A percentile compares a stretch with the other conserved stretches of the same genome.
Conservation (phyloP, 257 asterid genomes). For the Nemophila menziesii region DNA sequence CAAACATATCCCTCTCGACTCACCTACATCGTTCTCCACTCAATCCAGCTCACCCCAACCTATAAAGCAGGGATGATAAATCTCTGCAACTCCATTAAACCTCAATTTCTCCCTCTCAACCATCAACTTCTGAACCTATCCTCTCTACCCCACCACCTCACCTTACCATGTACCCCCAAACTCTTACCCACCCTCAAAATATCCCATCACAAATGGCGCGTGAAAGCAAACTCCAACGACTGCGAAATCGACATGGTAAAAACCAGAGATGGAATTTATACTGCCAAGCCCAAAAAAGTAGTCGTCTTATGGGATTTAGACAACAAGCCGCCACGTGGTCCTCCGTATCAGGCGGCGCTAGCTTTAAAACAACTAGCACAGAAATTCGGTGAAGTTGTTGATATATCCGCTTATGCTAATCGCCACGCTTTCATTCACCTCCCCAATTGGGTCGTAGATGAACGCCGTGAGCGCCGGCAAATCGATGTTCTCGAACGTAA, state of each 20-base stretch:
- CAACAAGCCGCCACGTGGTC: conserved; percentile 93
- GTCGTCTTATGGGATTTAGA: conserved; percentile 84
- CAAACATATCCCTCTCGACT: not conserved
- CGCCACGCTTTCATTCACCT: conserved; percentile 85
- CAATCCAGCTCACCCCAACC: not conserved
- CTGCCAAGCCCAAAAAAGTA: conserved; percentile 64
- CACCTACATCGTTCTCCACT: not conserved
- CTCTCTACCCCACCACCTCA: not conserved
- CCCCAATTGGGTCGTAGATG: conserved; percentile 75
- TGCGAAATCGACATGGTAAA: conserved; percentile 78
- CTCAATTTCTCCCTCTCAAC: conserved; percentile 15
- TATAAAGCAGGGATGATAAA: conserved; percentile 16
- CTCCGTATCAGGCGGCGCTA: conserved; percentile 77
- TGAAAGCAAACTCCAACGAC: conserved; percentile 17
- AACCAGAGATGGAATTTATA: conserved; percentile 47
- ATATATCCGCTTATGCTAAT: conserved; percentile 77
- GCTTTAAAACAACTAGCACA: conserved; percentile 55
- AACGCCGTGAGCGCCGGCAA: conserved; percentile 49
- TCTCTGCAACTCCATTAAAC: conserved; percentile 23
- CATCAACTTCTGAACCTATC: conserved; percentile 5
- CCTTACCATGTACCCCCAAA: conserved; percentile 1
- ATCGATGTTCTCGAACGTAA: conserved; percentile 57
- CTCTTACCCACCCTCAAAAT: conserved; percentile 5
- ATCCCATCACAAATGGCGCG: conserved; percentile 10
- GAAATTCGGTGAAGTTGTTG: conserved; percentile 66